Evolutionary conservation across 305 asterid species (phyloP), one percentile per base, ranked within the genome.

Genomic region (Ajuga reptans): DNA sequence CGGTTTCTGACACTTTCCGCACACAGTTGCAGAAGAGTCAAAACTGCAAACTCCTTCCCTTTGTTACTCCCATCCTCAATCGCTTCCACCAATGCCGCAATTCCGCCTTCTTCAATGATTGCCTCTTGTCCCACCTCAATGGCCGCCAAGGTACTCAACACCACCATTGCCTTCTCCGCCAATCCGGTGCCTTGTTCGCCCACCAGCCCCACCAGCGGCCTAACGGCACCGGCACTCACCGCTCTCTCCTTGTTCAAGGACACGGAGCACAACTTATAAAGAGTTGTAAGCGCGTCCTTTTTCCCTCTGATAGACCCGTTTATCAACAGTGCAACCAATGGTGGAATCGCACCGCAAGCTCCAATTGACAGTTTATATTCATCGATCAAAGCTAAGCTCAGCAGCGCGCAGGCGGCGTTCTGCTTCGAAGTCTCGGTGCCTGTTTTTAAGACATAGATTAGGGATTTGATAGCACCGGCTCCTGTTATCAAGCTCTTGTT

Each of bases 101-200:
- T 77, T 53, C 97, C 97, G 0, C 97, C 96, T 88, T 87, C 98
- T 74, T 86, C 97, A 10, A 87, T 81, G 12, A 90, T 84, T 3
- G 94, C 88, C 36, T 85, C 94, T 7, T 73, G 72, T 18, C 98
- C 98, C 64, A 74, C 41, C 68, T 84, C 91, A 8, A 77, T 72
- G 50, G 77, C 87, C 0, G 94, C 87, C 83, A 92, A 80, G 79
- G 91, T 88, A 72, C 89, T 88, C 87, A 92, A 67, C 42, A 92
- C 98, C 75, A 88, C 97, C 97, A 92, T 85, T 1, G 97, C 93
- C 85, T 92, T 92, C 89, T 92, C 98, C 2, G 95, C 87, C 78
- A 92, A 72, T 14, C 98, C 97, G 1, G 82, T 82, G 15, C 89
- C 92, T 36, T 87, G 86, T 72, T 85, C 95, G 17, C 74, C 79